Evolutionary conservation across 2,329 filamentous ascomycete genomes (phyloP).

Genomic region (Colletotrichum costaricense): DNA sequence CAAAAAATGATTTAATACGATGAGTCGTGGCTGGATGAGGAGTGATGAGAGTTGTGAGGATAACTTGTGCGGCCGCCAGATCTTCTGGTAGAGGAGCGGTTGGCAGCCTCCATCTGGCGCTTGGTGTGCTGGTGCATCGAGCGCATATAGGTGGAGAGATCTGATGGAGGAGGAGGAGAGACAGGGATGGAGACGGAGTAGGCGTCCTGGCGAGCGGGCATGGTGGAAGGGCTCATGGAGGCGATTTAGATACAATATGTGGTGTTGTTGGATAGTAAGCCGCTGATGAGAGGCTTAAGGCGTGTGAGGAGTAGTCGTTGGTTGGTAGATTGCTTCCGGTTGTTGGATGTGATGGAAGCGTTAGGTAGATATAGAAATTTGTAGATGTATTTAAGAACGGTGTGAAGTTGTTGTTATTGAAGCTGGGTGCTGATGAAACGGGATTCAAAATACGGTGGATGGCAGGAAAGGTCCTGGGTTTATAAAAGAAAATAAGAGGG

Average conservation of each 20-base stretch:
- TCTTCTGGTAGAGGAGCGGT: constrained; percentile 52
- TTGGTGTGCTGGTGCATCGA: constrained; percentile 75
- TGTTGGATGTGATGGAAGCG: too few species aligned
- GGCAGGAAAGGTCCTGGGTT: constrained; percentile 32
- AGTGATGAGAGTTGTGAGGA: constrained; percentile 40
- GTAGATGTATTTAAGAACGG: constrained; percentile 1
- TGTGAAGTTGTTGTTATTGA: constrained; percentile 4
- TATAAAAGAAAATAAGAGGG: constrained; percentile 37
- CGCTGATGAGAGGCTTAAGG: not conserved
- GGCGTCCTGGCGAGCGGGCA: constrained; percentile 54
- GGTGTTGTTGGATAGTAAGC: not conserved
- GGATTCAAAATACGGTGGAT: constrained; percentile 23
- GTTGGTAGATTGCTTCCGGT: not conserved
- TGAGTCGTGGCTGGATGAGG: constrained; percentile 9
- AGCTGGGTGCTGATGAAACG: constrained; percentile 33
- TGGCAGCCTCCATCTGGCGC: constrained; percentile 71
- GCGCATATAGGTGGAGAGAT: constrained; percentile 67
- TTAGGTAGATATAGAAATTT: too few species aligned
- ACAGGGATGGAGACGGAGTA: constrained; percentile 46
- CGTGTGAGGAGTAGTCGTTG: not conserved
- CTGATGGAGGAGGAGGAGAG: constrained; percentile 54
- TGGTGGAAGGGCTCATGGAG: constrained; percentile 40
- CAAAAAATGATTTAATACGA: not conserved
- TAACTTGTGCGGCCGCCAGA: constrained; percentile 32
- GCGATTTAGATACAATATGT: not conserved